Conservation (phyloP, 208 protist genomes). For the Acanthamoeba culbertsoni region DNA sequence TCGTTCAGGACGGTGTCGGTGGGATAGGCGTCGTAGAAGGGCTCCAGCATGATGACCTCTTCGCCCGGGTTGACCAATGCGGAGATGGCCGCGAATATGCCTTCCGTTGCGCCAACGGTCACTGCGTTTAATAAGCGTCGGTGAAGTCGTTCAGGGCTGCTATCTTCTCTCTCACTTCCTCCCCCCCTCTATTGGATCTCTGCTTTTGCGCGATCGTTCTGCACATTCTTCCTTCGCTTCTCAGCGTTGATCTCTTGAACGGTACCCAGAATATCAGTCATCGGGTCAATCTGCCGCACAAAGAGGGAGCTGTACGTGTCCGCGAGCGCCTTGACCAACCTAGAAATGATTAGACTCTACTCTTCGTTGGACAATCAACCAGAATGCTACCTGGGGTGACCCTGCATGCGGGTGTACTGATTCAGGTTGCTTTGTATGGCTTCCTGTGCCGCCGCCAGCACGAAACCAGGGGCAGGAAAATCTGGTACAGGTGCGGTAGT, state of each 20-base stretch:
- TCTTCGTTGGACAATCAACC: neutral
- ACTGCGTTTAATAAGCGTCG: no score
- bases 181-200: no score
- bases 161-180: no score
- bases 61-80: slow-evolving; percentile 89
- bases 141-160: no score
- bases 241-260: no score
- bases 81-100: slow-evolving; percentile 84
- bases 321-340: slow-evolving; percentile 84
- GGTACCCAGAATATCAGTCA: slow-evolving; percentile 72
- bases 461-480: slow-evolving; percentile 84
- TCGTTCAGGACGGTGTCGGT: slow-evolving; percentile 79
- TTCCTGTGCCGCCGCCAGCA: slow-evolving; percentile 81
- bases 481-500: slow-evolving; percentile 55
- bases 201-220: no score
- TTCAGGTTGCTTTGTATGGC: slow-evolving; percentile 68
- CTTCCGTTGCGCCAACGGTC: slow-evolving; percentile 88
- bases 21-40: slow-evolving; percentile 91
- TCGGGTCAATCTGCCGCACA: slow-evolving; percentile 73
- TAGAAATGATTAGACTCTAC: neutral
- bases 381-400: slow-evolving; percentile 69
- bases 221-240: no score
- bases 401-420: slow-evolving; percentile 88
- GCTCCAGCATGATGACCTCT: slow-evolving; percentile 92
- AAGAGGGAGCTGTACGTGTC: slow-evolving; percentile 83